A percentile compares a stretch with the other conserved stretches of the same genome.
Conservation (phyloP, 352 stramenopile species). For the Phytopythium montanum region DNA sequence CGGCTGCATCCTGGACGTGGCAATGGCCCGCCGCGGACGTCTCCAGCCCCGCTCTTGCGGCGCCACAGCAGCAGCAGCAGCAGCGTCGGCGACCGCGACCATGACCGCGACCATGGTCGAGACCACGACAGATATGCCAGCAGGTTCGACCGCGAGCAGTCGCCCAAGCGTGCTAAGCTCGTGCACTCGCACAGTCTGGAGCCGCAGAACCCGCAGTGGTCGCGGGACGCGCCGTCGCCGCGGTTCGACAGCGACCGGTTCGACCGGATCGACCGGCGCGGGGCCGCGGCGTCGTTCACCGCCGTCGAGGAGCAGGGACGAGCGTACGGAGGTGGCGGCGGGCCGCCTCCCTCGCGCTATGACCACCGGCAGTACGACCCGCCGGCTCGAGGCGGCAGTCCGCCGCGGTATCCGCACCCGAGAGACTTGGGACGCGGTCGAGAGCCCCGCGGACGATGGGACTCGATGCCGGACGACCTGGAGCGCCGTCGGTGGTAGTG, state of each 20-base stretch:
- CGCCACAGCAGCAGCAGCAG: slow-evolving; percentile 41
- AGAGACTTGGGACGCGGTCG: not conserved
- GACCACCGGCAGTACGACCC: slow-evolving; percentile 24
- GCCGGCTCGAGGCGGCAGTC: slow-evolving; percentile 5
- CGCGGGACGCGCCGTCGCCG: slow-evolving; percentile 22
- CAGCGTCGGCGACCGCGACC: slow-evolving; percentile 11
- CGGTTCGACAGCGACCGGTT: slow-evolving; percentile 11
- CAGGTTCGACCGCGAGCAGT: slow-evolving; percentile 15
- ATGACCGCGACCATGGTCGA: slow-evolving; percentile 10
- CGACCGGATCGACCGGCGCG: slow-evolving; percentile 4
- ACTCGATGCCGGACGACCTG: slow-evolving; percentile 35
- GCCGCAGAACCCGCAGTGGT: slow-evolving; percentile 35
- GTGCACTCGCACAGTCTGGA: slow-evolving; percentile 63
- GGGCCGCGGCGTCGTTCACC: slow-evolving; percentile 21
- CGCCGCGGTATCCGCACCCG: slow-evolving; percentile 1
- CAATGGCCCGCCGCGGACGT: not conserved
- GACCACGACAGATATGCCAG: slow-evolving; percentile 21
- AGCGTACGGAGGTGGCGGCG: slow-evolving; percentile 9
- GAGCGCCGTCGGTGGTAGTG: slow-evolving; percentile 27
- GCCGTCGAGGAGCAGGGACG: slow-evolving; percentile 23
- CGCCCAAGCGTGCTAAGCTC: slow-evolving; percentile 54
- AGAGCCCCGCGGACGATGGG: slow-evolving; percentile 27
- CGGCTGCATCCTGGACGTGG: slow-evolving; percentile 7
- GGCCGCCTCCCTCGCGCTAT: slow-evolving; percentile 11
- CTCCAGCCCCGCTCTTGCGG: slow-evolving; percentile 16